Evolutionary conservation across 1,139 yeast species (phyloP), one percentile per base, ranked within the genome.

Genomic region (Hemisphaericaspora xylofermentans): DNA sequence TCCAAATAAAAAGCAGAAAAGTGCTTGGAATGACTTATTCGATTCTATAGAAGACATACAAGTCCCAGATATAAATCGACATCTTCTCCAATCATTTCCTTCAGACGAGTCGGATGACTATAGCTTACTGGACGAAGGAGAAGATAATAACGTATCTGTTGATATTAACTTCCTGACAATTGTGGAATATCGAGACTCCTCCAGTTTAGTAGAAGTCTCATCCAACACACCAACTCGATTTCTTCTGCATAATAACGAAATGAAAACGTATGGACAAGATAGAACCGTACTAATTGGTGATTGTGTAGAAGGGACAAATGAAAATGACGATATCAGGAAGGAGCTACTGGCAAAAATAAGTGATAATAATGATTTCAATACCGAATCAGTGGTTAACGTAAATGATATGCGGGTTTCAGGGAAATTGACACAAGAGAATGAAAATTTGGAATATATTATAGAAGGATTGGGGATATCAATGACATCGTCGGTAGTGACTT

Each of bases 11-110:
- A 14, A 4, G 27, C 18, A 39, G 39, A 46, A 47, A 24, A 42
- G 42, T 35, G 58, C 56, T 2, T 61, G 65, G 66, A 49, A 52
- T 18, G 43, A 42, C 27, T 46, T 61, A 14, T 57, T 59, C 29
- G 48, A 50, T 4, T 50, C 44, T 26, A 48, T 60, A 12, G 46
- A 45, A 9, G 38, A 30, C 8, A 18, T n/a, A 4, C 34, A 18
- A n/a, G 2, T 19, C 5, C 12, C 34, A 6, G 5, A 5, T 4
- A 9, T 24, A 4, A 12, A 24, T n/a, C 27, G 27, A 24, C 12
- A 24, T 9, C 27, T 24, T 12, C 27, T 24, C 10, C 4, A 24
- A 4, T 24, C 27, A 12, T 5, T 9, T 4, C 10, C 27, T 24
- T 24, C 27, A n/a, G 27, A 24, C 10, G 5, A 24, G 4, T 28